These are phyloP conservation scores for Hypoxylon sp. DNA, from an alignment of 2,329 filamentous ascomycete species.

Conservation along the genomic window DNA sequence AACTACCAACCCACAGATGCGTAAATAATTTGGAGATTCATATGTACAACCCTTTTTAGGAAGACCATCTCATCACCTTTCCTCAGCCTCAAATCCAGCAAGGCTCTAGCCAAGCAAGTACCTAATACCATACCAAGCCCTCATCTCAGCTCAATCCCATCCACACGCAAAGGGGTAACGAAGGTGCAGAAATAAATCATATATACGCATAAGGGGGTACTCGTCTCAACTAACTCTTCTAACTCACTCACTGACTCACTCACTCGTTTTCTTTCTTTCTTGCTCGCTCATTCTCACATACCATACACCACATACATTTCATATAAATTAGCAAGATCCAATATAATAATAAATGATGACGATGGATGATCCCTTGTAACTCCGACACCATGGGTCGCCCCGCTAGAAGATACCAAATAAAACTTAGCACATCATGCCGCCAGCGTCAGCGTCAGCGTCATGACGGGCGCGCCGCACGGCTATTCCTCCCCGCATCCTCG, in stretches of 20 bases:
- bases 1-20: slow-evolving; percentile 5
- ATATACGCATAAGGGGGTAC: slow-evolving; percentile 36
- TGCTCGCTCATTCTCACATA: background rate
- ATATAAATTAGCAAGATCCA: slow-evolving; percentile 33
- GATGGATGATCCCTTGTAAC: slow-evolving; percentile 24
- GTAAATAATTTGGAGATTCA: slow-evolving; percentile 11
- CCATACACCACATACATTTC: slow-evolving; percentile 21
- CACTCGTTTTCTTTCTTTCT: background rate
- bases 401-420: slow-evolving; percentile 16
- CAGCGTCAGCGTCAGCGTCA: background rate
- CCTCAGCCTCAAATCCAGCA: background rate
- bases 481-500: slow-evolving; percentile 58
- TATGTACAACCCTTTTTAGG: slow-evolving; percentile 14
- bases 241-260: slow-evolving; percentile 2
- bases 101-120: background rate
- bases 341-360: slow-evolving; percentile 1
- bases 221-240: slow-evolving; percentile 10
- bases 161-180: slow-evolving; percentile 15
- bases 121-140: slow-evolving; percentile 3
- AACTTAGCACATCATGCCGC: slow-evolving; percentile 9
- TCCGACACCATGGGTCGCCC: slow-evolving; percentile 30
- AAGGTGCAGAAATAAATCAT: slow-evolving; percentile 30
- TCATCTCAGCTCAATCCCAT: slow-evolving; percentile 5
- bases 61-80: background rate
- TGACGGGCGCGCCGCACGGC: slow-evolving; percentile 20